These are phyloP conservation scores for Aspergillus avenaceus DNA, from an alignment of 495 filamentous ascomycete species.

Conservation along the genomic window DNA sequence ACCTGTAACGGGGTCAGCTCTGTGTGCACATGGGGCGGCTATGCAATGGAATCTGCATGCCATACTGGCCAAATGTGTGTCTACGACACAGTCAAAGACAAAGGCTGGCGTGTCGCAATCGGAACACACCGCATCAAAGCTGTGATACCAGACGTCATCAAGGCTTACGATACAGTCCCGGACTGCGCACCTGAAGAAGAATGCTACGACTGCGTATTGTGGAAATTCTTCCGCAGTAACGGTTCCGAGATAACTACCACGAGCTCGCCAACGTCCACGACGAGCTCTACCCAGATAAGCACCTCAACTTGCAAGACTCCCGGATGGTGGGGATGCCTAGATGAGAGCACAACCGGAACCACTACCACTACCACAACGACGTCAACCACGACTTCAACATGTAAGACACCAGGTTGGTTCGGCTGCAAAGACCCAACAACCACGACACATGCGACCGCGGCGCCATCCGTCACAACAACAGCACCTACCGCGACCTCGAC, in stretches of 20 bases:
- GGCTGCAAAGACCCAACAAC: conserved; percentile 46
- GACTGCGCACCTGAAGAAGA: conserved; percentile 68
- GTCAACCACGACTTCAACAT: conserved; percentile 65
- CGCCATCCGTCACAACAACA: conserved; percentile 22
- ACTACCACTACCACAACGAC: conserved; percentile 38
- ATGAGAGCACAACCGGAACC: conserved; percentile 59
- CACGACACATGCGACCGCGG: conserved; percentile 22
- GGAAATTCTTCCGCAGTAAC: conserved; percentile 94
- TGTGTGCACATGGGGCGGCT: conserved; percentile 85
- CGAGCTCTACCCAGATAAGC: conserved; percentile 56
- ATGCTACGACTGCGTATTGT: conserved; percentile 85
- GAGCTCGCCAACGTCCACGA: conserved; percentile 45
- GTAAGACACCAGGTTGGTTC: conserved; percentile 74
- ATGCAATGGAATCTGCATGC: conserved; percentile 87
- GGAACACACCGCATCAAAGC: conserved; percentile 79
- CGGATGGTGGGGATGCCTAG: conserved; percentile 60
- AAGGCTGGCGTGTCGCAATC: conserved; percentile 83
- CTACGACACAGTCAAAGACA: conserved; percentile 86
- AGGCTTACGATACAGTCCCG: conserved; percentile 73
- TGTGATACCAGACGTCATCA: conserved; percentile 82
- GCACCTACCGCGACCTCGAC: conserved; percentile 28
- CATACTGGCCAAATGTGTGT: conserved; percentile 83
- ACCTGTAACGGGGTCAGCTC: conserved; percentile 87
- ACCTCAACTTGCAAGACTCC: conserved; percentile 87
- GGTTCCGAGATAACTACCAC: conserved; percentile 72